Conservation (phyloP, 257 asterid genomes). For the Solanum clarkiae region DNA sequence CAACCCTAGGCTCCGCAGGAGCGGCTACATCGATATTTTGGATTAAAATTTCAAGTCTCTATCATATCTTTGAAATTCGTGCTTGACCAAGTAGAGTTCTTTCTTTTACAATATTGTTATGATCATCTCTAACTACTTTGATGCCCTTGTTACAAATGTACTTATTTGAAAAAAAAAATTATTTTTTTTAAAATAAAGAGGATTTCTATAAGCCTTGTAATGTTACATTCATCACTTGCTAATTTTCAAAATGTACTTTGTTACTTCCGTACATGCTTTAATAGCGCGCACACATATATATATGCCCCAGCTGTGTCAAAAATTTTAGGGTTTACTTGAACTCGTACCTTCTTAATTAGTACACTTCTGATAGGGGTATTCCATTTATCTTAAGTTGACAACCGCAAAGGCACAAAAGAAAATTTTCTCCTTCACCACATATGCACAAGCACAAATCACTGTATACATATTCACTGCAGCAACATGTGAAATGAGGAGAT, state of each 20-base stretch:
- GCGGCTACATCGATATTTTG: too few species aligned
- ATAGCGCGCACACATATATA: background rate
- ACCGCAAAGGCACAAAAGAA: background rate
- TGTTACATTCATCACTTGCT: background rate
- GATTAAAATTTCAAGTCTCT: too few species aligned
- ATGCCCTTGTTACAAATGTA: too few species aligned
- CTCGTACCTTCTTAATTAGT: background rate
- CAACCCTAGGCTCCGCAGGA: too few species aligned
- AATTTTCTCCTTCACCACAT: background rate
- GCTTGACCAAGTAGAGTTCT: too few species aligned
- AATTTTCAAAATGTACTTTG: background rate
- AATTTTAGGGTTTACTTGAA: background rate
- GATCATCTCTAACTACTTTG: too few species aligned
- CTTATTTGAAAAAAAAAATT: too few species aligned
- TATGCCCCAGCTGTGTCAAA: background rate
- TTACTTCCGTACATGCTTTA: background rate
- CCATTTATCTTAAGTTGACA: background rate
- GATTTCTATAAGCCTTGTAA: too few species aligned
- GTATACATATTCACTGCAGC: background rate
- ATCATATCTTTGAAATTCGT: too few species aligned
- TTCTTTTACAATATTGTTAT: too few species aligned
- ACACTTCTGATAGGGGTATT: background rate
- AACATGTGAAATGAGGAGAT: background rate
- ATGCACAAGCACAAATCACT: background rate
- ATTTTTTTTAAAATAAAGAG: too few species aligned